A percentile compares a stretch with the other conserved stretches of the same genome.
phyloP scores from a whole-genome alignment of 1,284 basidiomycete genomes.

The Pseudozyma thailandica region DNA sequence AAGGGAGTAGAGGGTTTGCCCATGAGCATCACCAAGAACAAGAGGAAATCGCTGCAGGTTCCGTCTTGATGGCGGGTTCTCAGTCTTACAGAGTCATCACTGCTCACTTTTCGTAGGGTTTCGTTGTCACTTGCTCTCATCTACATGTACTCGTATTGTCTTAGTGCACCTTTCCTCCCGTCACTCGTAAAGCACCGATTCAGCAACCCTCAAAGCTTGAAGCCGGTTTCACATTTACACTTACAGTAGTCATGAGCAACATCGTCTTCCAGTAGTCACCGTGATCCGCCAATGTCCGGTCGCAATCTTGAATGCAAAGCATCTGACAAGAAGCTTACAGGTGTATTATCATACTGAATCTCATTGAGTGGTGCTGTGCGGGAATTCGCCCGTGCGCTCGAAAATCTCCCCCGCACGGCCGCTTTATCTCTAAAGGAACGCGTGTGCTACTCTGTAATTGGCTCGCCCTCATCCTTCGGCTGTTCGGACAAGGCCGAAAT shows the following conservation, averaged over 20 bases:
- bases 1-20: constrained; percentile 51
- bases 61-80: constrained; percentile 6
- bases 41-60: constrained; percentile 39
- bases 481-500: constrained; percentile 11
- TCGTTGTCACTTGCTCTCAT: not conserved
- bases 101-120: not conserved
- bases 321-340: too few species aligned
- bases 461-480: constrained; percentile 10
- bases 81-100: not conserved
- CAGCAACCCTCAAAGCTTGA: too few species aligned
- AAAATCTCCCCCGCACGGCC: not conserved
- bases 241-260: too few species aligned
- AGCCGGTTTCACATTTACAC: too few species aligned
- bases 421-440: constrained; percentile 11
- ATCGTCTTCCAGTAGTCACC: too few species aligned
- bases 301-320: too few species aligned
- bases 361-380: too few species aligned
- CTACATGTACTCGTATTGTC: constrained; percentile 19
- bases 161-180: too few species aligned
- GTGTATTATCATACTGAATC: too few species aligned
- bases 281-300: too few species aligned
- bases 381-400: too few species aligned
- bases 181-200: too few species aligned
- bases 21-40: constrained; percentile 54
- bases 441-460: constrained; percentile 27